Evolutionary conservation across 352 stramenopile species (phyloP).

Genomic region (Phytopythium aichiense): DNA sequence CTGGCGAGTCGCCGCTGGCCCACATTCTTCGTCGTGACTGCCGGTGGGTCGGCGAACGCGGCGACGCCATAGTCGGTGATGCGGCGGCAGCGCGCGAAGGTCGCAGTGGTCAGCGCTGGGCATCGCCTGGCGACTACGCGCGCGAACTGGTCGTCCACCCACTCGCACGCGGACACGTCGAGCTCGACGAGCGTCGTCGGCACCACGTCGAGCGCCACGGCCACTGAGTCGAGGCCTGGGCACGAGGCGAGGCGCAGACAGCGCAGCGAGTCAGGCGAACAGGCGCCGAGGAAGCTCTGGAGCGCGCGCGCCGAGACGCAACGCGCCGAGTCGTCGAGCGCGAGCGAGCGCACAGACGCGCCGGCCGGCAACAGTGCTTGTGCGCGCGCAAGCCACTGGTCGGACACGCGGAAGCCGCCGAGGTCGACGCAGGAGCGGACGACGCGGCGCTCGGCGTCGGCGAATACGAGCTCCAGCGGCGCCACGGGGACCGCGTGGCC

Average conservation of each 20-base stretch:
- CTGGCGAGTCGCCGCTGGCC: slow-evolving; percentile 18
- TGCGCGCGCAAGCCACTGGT: slow-evolving; percentile 6
- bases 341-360: not conserved
- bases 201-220: slow-evolving; percentile 2
- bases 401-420: slow-evolving; percentile 6
- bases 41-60: slow-evolving; percentile 41
- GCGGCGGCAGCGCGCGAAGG: slow-evolving; percentile 40
- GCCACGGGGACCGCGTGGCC: not conserved
- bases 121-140: slow-evolving; percentile 39
- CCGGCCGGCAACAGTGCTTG: not conserved
- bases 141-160: slow-evolving; percentile 52
- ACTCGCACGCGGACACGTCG: slow-evolving; percentile 61
- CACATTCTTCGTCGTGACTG: not conserved
- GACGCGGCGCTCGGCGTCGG: slow-evolving; percentile 1
- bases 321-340: slow-evolving; percentile 3
- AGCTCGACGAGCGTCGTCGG: slow-evolving; percentile 20
- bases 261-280: not conserved
- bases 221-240: not conserved
- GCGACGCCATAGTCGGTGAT: slow-evolving; percentile 70
- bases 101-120: slow-evolving; percentile 23
- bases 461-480: slow-evolving; percentile 6
- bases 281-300: not conserved
- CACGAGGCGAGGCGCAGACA: not conserved
- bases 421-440: slow-evolving; percentile 1
- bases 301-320: slow-evolving; percentile 1